Evolutionary conservation across 2,329 filamentous ascomycete genomes (phyloP).

Genomic region (Ophiosphaerella korrae): DNA sequence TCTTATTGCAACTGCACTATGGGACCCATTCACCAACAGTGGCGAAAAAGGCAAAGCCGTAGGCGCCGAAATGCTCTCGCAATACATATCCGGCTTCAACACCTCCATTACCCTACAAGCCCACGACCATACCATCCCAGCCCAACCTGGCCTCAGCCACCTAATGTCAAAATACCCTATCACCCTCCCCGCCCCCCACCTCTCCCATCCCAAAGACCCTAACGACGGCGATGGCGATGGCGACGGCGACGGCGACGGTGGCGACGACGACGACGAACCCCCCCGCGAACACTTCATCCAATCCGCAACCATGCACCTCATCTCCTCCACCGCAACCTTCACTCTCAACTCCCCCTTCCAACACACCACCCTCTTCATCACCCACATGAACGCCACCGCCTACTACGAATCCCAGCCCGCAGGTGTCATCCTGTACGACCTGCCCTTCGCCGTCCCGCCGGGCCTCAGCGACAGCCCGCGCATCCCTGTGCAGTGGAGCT

Average conservation of each 20-base stretch:
- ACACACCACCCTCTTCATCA: conserved; percentile 75
- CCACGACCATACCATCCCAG: conserved; percentile 74
- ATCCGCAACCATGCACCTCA: conserved; percentile 81
- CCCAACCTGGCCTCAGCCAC: conserved; percentile 71
- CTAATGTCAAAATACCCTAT: conserved; percentile 74
- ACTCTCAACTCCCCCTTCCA: conserved; percentile 78
- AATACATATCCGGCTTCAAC: conserved; percentile 87
- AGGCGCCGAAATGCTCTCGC: conserved; percentile 76
- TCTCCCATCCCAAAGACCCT: conserved; percentile 61
- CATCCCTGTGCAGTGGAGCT: conserved; percentile 80
- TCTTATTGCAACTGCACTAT: conserved; percentile 69
- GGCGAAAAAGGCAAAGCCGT: conserved; percentile 65
- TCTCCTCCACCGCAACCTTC: conserved; percentile 86
- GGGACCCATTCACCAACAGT: conserved; percentile 70
- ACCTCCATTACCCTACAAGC: conserved; percentile 76
- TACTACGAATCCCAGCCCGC: conserved; percentile 81
- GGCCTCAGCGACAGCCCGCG: conserved; percentile 74
- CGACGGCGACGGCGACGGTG: conserved; percentile 32
- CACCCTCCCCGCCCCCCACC: conserved; percentile 71
- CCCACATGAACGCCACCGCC: conserved; percentile 80
- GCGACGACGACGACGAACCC: conserved; percentile 51
- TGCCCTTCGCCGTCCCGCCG: conserved; percentile 77
- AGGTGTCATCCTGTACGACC: conserved; percentile 75
- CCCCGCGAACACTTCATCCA: conserved; percentile 72
- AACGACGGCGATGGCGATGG: conserved; percentile 46